These are phyloP conservation scores for Syzygium aqueum DNA, from an alignment of 345 rosid species.

Conservation along the genomic window DNA sequence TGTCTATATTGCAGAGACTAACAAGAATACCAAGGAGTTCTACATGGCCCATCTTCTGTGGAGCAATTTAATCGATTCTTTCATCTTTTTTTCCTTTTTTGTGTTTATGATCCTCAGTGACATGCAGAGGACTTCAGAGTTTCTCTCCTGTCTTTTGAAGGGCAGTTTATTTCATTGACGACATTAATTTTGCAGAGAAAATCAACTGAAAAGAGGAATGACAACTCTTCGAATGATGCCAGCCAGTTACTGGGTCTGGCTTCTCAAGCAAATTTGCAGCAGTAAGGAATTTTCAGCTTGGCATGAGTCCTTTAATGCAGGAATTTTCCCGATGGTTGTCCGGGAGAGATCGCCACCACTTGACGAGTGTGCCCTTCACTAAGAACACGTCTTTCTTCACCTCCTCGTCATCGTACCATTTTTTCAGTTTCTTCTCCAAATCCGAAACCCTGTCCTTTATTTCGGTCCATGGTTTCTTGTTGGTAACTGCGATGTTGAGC, in stretches of 20 bases:
- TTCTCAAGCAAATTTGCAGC: neutral
- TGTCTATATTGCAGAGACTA: neutral
- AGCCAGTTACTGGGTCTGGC: neutral
- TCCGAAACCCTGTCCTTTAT: neutral
- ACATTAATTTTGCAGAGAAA: neutral
- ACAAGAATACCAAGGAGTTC: neutral
- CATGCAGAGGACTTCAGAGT: neutral
- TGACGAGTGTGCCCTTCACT: neutral
- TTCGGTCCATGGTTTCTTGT: neutral
- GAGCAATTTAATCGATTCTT: neutral
- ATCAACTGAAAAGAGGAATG: neutral
- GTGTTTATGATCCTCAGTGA: neutral
- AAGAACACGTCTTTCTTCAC: conserved; percentile 1
- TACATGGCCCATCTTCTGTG: neutral
- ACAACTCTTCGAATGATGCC: neutral
- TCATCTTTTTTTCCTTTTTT: neutral
- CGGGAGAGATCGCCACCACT: conserved; percentile 4
- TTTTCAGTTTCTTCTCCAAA: conserved; percentile 1
- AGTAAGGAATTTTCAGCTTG: neutral
- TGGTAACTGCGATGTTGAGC: conserved; percentile 8
- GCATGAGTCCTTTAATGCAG: neutral
- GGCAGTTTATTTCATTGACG: neutral
- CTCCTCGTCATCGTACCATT: neutral
- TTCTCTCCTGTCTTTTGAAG: neutral
- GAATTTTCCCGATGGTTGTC: neutral